These are phyloP conservation scores for Fusarium ramigenum DNA, from an alignment of 2,329 filamentous ascomycete genomes.

Conservation along the genomic window DNA sequence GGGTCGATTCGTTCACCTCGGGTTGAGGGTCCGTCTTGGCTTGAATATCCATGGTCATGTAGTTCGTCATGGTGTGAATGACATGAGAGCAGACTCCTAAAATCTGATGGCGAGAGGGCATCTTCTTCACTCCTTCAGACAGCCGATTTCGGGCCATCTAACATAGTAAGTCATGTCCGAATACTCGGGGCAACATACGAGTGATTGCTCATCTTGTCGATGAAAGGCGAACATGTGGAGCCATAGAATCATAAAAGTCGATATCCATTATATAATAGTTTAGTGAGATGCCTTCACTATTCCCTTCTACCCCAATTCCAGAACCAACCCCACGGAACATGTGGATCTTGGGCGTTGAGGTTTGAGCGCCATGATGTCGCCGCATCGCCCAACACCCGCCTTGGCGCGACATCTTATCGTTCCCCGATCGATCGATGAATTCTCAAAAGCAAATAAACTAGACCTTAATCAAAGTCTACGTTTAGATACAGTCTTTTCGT, in stretches of 20 bases:
- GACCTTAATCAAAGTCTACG: too few species aligned
- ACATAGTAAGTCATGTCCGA: too few species aligned
- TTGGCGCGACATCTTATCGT: not conserved
- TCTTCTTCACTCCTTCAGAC: not conserved
- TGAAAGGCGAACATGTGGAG: constrained; percentile 29
- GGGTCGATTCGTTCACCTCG: not conserved
- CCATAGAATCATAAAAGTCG: not conserved
- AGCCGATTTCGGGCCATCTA: not conserved
- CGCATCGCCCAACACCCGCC: not conserved
- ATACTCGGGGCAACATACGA: not conserved
- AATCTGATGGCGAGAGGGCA: fast-evolving
- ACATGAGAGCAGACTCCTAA: too few species aligned
- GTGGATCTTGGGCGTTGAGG: not conserved
- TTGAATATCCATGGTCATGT: constrained; percentile 20
- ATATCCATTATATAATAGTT: constrained; percentile 24
- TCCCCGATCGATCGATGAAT: not conserved
- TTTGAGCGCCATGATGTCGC: not conserved
- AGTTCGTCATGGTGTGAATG: not conserved
- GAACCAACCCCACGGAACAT: not conserved
- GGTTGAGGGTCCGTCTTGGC: not conserved
- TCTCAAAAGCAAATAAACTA: too few species aligned
- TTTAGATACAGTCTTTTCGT: too few species aligned
- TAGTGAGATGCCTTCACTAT: not conserved
- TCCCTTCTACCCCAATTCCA: not conserved
- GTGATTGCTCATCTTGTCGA: constrained; percentile 4